phyloP scores from a whole-genome alignment of 176 grass and related monocot species.

The Chloris gayana region DNA sequence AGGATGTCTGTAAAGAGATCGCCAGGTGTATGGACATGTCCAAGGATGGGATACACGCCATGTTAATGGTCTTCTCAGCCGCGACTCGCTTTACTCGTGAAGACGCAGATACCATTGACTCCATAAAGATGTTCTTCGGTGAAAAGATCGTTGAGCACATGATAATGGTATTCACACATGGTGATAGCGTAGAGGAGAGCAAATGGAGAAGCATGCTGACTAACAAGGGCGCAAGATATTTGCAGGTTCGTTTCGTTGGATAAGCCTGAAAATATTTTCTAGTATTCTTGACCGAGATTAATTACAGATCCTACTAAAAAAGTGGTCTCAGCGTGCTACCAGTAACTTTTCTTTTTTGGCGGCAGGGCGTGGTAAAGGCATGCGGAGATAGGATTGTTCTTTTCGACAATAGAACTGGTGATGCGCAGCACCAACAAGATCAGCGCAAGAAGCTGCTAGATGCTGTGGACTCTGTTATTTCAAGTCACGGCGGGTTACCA shows the following conservation, averaged over 20 bases:
- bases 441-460: constrained; percentile 44
- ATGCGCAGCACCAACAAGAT: constrained; percentile 4
- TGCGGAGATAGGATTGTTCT: constrained; percentile 61
- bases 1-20: constrained; percentile 53
- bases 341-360: neutral
- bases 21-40: constrained; percentile 62
- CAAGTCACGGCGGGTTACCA: constrained; percentile 46
- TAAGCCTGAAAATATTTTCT: neutral
- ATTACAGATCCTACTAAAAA: too few relatives aligned
- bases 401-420: constrained; percentile 61
- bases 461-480: constrained; percentile 51
- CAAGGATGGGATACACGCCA: constrained; percentile 73
- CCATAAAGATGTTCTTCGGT: constrained; percentile 56
- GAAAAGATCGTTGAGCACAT: constrained; percentile 64
- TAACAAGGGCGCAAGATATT: neutral
- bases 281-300: too few relatives aligned
- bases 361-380: constrained; percentile 41
- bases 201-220: constrained; percentile 13
- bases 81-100: constrained; percentile 53
- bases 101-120: constrained; percentile 58
- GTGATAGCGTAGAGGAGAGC: constrained; percentile 51
- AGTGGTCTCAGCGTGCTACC: too few relatives aligned
- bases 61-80: constrained; percentile 71
- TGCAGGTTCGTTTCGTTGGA: constrained; percentile 14
- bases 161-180: constrained; percentile 47